phyloP scores from a whole-genome alignment of 164 flowering plant species.

The Magnolia sinica region DNA sequence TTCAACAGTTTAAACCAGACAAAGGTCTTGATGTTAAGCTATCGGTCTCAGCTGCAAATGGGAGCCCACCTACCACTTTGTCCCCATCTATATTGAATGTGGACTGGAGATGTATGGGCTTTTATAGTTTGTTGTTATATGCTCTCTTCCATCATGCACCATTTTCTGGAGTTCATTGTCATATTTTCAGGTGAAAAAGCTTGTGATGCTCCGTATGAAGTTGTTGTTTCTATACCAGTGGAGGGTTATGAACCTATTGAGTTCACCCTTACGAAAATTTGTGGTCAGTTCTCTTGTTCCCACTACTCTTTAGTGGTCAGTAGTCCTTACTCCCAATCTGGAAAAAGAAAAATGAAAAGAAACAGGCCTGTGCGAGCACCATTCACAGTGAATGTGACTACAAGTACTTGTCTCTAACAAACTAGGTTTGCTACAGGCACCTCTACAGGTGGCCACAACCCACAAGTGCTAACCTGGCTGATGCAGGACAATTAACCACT shows the following conservation, averaged over 20 bases:
- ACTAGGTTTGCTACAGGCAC: background rate
- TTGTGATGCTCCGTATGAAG: slow-evolving; percentile 63
- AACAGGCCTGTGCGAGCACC: background rate
- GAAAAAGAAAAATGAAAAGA: background rate
- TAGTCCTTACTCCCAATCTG: background rate
- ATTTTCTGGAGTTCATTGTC: slow-evolving; percentile 16
- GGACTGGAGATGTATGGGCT: slow-evolving; percentile 77
- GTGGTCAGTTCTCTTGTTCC: slow-evolving; percentile 51
- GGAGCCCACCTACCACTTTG: slow-evolving; percentile 78
- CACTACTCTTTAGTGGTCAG: background rate
- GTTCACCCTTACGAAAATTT: slow-evolving; percentile 73
- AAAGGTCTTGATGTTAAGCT: slow-evolving; percentile 59
- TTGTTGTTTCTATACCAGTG: slow-evolving; percentile 73
- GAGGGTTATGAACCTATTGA: slow-evolving; percentile 74
- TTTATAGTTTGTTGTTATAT: background rate
- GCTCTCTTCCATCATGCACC: background rate
- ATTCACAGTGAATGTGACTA: background rate
- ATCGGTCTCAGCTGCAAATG: slow-evolving; percentile 70
- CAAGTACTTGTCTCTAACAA: background rate
- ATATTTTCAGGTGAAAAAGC: slow-evolving; percentile 59
- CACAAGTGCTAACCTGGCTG: background rate
- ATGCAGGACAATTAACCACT: too few species aligned
- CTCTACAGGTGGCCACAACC: background rate
- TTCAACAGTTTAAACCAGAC: slow-evolving; percentile 59
- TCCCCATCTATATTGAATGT: slow-evolving; percentile 65